Conservation (phyloP, 306 rosid genomes). For the Chamaecrista fasciculata region DNA sequence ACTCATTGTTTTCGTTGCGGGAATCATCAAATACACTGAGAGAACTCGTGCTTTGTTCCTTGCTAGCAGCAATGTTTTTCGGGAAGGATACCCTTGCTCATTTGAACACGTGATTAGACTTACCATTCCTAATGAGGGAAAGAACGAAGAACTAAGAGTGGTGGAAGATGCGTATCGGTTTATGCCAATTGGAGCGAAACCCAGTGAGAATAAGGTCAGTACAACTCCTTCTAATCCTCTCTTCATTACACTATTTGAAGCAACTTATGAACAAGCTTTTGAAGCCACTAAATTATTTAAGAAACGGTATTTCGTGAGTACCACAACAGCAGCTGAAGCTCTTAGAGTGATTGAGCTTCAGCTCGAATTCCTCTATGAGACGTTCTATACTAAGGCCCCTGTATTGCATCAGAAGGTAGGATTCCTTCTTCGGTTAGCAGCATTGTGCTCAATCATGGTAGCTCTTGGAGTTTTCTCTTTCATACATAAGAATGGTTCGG, state of each 20-base stretch:
- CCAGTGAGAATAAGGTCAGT: too few species aligned
- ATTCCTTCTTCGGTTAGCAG: neutral
- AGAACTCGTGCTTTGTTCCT: constrained; percentile 32
- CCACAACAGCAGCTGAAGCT: neutral
- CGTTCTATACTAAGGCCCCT: constrained; percentile 34
- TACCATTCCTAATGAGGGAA: too few species aligned
- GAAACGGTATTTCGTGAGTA: too few species aligned
- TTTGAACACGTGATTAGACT: too few species aligned
- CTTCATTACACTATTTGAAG: too few species aligned
- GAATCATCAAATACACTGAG: constrained; percentile 38
- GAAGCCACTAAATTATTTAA: too few species aligned
- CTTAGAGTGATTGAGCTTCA: constrained; percentile 23
- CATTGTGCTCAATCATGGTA: neutral
- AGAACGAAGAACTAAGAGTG: neutral
- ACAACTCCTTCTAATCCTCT: too few species aligned
- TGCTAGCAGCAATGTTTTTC: constrained; percentile 10
- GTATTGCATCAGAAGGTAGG: constrained; percentile 18
- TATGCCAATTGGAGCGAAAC: too few species aligned
- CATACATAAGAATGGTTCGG: neutral
- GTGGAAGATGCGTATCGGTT: constrained; percentile 23
- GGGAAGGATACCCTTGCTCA: too few species aligned
- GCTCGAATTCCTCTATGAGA: constrained; percentile 41
- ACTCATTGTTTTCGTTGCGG: constrained; percentile 24
- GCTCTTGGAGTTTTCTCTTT: constrained; percentile 23
- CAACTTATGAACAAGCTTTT: too few species aligned